Evolutionary conservation across 2,329 filamentous ascomycete species (phyloP), one percentile per base, ranked within the genome.

Genomic region (Cercospora sojina): DNA sequence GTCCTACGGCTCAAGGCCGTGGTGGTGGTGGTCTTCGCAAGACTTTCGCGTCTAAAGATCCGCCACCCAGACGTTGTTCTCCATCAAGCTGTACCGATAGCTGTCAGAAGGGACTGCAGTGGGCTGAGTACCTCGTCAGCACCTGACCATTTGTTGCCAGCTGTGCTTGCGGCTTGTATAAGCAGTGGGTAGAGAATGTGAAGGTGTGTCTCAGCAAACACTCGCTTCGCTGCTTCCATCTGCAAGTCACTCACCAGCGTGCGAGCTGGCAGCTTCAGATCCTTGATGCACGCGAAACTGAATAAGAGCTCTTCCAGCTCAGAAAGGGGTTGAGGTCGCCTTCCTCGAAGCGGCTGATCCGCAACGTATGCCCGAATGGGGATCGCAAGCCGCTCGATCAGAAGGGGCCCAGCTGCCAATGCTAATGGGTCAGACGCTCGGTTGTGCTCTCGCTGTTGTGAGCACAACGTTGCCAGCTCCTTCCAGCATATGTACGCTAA

Each of bases 281-380:
- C 82, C 1, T 91, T 86, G 35, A 97, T 81, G 55, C 86, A 82
- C 58, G 82, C 80, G 18, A 98, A 81, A 25, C 93, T 84, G 74
- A 91, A 90, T 4, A 91, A 76, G 10, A 99, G 80, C 76, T 97
- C 95, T 68, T 86, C 89, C 51, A 91, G 86, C 74, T 97, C 91
- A 8, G 88, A 89, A 5, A 92, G 83, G 0, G 94, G 94, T 76
- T 95, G 91, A 4, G 95, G 95, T 88, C 96, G 95, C 59, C 89
- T 86, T 0, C 95, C 93, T 13, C 95, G 86, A 20, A 99, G 82
- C 0, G 94, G 93, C 75, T 97, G 94, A 77, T 99, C 95, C 3
- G 93, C 91, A 55, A 96, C 89, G 76, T 96, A 98, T 0, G 89
- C 84, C 64, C 92, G 89, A n/a, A 98, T 80, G 0, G 91, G 89